Base-by-base conservation (phyloP, 2,329 filamentous ascomycete species). In the Aspergillus unguis region DNA sequence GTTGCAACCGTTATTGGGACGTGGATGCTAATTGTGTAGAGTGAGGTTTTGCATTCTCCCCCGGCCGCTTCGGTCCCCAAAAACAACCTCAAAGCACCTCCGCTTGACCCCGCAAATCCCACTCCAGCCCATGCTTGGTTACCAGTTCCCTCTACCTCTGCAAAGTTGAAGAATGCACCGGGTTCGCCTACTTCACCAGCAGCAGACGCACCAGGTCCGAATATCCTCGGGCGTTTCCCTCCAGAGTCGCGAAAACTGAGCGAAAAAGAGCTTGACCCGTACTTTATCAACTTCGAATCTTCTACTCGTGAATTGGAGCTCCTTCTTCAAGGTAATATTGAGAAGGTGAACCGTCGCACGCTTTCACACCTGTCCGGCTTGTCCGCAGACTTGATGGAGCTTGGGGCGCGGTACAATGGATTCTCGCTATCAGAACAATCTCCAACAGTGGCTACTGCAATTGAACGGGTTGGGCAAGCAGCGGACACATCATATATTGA, bases 401-500 rank as follows among this genome's bases (percentile, higher is more conserved):
- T 99, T 6, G 94, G 94, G 6, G 94, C 92, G n/a, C 84, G 91
- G 56, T 97, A 94, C 71, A 99, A 99, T 65, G 94, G 89, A 1
- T 99, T 99, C 71, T 95, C 95, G 0, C 79, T 99, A 1, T 96
- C 92, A 0, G 94, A 99, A 70, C 88, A 91, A 61, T 92, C 90
- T 0, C 86, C 88, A 9, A 90, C 90, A 3, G 85, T 99, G 5
- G 90, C 92, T 7, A 86, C 91, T 9, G 94, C 94, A 0, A 96
- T 99, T 59, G 94, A 99, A 72, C 87, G 92, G 57, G 83, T 95
- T 42, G 94, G 94, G 0, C 94, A 99, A 72, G 94, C 94, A 2
- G 90, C 92, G 6, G 94, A 99, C 69, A 89, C 90, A 7, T 96
- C 94, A 0, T 99, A 97, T 68, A 92, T 99, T 59, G 91, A 90